Evolutionary conservation across 2,329 filamentous ascomycete species (phyloP).

Genomic region (Fusarium keratoplasticum): DNA sequence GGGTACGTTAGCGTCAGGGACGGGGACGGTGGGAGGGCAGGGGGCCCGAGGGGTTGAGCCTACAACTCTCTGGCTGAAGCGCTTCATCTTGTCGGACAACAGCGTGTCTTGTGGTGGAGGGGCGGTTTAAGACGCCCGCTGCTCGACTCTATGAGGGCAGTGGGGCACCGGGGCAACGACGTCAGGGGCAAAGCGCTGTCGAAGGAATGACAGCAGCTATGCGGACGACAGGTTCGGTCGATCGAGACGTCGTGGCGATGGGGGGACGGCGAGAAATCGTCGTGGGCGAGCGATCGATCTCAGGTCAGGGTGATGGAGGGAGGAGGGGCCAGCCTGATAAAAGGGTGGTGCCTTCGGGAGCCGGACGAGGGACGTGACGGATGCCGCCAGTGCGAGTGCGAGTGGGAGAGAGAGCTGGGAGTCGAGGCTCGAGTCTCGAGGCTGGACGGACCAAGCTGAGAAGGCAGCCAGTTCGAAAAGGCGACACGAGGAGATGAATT

Average conservation of each 20-base stretch:
- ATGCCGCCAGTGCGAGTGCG: conserved; percentile 24
- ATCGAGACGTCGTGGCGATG: conserved; percentile 31
- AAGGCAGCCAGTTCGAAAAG: conserved; percentile 27
- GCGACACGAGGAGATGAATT: conserved; percentile 23
- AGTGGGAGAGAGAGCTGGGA: conserved; percentile 12
- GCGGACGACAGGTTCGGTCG: conserved; percentile 29
- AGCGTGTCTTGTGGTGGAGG: conserved; percentile 41
- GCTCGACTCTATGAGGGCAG: conserved; percentile 40
- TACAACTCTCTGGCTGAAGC: conserved; percentile 97
- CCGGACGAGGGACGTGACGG: conserved; percentile 25
- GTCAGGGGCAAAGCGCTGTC: conserved; percentile 45
- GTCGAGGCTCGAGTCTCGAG: conserved; percentile 12
- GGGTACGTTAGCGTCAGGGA: conserved; percentile 25
- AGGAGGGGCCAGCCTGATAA: conserved; percentile 39
- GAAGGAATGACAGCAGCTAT: conserved; percentile 33
- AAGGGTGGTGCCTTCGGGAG: conserved; percentile 35
- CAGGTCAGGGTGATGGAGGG: conserved; percentile 10
- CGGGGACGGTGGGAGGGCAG: neutral
- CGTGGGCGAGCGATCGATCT: conserved; percentile 18
- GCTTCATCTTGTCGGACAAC: conserved; percentile 81
- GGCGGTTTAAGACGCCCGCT: conserved; percentile 44
- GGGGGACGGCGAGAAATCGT: conserved; percentile 24
- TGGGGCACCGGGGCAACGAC: conserved; percentile 48
- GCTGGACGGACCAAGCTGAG: conserved; percentile 22
- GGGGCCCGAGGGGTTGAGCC: conserved; percentile 54